A percentile compares a stretch with the other conserved stretches of the same genome.
These are phyloP conservation scores for Massariosphaeria phaeospora DNA, from an alignment of 495 filamentous ascomycete genomes.

Conservation along the genomic window DNA sequence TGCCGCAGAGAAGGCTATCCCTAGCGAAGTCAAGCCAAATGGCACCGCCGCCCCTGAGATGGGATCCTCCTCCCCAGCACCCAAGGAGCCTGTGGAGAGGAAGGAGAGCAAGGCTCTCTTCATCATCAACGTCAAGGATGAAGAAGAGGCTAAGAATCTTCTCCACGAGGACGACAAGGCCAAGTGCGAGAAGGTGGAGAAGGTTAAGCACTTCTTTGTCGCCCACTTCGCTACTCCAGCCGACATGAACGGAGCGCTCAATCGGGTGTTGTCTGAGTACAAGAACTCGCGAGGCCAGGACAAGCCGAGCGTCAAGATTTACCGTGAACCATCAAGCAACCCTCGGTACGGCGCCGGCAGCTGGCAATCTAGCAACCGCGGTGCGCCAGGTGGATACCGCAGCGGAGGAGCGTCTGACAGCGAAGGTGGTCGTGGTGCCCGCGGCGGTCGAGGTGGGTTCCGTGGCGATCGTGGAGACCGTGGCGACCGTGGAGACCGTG, in stretches of 20 bases:
- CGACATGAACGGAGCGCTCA: constrained; percentile 70
- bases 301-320: constrained; percentile 75
- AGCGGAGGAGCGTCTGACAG: constrained; percentile 67
- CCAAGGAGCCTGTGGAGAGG: constrained; percentile 30
- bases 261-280: constrained; percentile 64
- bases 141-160: constrained; percentile 70
- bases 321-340: constrained; percentile 48
- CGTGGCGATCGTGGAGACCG: too few relatives aligned
- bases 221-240: constrained; percentile 72
- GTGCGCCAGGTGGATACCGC: constrained; percentile 44
- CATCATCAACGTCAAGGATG: constrained; percentile 69
- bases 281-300: constrained; percentile 57
- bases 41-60: constrained; percentile 36
- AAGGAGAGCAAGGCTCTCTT: constrained; percentile 72
- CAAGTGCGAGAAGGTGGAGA: constrained; percentile 75
- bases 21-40: constrained; percentile 40
- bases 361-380: constrained; percentile 60
- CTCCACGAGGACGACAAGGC: constrained; percentile 74
- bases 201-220: constrained; percentile 68
- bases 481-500: constrained; percentile 49
- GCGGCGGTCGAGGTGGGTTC: constrained; percentile 56
- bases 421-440: constrained; percentile 63
- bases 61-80: constrained; percentile 26
- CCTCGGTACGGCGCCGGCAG: constrained; percentile 57
- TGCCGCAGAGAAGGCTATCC: constrained; percentile 36